Evolutionary conservation across 2,329 filamentous ascomycete species (phyloP).

Genomic region (Neofusicoccum sp.): DNA sequence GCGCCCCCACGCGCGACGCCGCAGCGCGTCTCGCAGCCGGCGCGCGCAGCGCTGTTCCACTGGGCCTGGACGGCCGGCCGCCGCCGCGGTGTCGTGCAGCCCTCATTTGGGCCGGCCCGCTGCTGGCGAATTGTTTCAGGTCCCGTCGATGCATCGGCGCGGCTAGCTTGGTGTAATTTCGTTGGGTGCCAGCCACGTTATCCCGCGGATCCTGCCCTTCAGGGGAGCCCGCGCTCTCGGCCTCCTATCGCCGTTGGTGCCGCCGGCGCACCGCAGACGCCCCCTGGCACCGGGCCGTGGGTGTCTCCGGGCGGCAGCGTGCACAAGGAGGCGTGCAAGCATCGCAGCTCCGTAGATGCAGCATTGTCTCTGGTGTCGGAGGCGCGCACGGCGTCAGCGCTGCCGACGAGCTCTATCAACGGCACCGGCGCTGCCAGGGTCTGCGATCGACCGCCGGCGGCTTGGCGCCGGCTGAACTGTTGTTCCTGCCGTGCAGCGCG

Average conservation of each 20-base stretch:
- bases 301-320: neutral
- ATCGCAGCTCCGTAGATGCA: neutral
- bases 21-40: neutral
- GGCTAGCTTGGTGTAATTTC: slow-evolving; percentile 13
- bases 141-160: slow-evolving; percentile 7
- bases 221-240: neutral
- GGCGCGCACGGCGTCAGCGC: neutral
- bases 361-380: neutral
- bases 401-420: neutral
- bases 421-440: neutral
- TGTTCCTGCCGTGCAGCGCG: neutral
- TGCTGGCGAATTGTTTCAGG: slow-evolving; percentile 14
- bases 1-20: neutral
- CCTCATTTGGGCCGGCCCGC: slow-evolving; percentile 10
- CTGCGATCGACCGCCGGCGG: neutral
- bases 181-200: neutral
- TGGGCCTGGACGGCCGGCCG: neutral
- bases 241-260: neutral
- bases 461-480: neutral
- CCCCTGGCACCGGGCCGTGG: neutral
- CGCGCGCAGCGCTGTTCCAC: neutral
- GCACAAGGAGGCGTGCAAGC: slow-evolving; percentile 1
- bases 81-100: neutral
- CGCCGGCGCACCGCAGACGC: neutral
- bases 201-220: slow-evolving; percentile 4